These are phyloP conservation scores for Allium cepa DNA, from an alignment of 106 monocot species.

Conservation along the genomic window DNA sequence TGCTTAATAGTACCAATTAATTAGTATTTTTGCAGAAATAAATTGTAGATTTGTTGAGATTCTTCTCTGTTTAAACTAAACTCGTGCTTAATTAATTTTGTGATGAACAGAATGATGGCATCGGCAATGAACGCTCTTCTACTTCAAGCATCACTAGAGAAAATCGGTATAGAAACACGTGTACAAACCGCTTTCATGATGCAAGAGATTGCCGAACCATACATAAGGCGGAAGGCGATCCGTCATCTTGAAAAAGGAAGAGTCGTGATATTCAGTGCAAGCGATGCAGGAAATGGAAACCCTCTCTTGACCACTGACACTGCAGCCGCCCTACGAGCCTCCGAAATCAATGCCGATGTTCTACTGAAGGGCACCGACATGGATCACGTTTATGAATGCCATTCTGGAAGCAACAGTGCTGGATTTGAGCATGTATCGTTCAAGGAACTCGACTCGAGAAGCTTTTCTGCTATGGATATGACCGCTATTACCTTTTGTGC, in stretches of 20 bases:
- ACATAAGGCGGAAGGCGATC: constrained; percentile 80
- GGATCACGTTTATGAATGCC: constrained; percentile 55
- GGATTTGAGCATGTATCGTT: constrained; percentile 88
- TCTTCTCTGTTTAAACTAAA: neutral
- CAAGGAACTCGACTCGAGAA: constrained; percentile 64
- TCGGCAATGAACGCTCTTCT: constrained; percentile 90
- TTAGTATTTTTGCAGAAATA: no score
- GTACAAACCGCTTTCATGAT: constrained; percentile 78
- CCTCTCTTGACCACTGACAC: constrained; percentile 82
- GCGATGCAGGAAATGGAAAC: constrained; percentile 65
- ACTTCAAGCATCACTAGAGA: constrained; percentile 94
- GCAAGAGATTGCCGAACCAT: constrained; percentile 97
- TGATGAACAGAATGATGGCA: constrained; percentile 86
- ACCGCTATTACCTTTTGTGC: constrained; percentile 90
- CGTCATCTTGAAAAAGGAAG: constrained; percentile 97
- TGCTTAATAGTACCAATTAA: no score
- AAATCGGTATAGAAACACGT: constrained; percentile 78
- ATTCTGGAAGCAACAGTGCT: constrained; percentile 41
- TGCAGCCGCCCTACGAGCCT: constrained; percentile 82
- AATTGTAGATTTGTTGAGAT: neutral
- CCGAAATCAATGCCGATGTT: constrained; percentile 87
- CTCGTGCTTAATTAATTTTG: neutral
- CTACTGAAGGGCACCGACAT: constrained; percentile 76
- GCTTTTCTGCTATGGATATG: constrained; percentile 74
- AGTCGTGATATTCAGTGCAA: constrained; percentile 92